These are phyloP conservation scores for Penicillium paradoxum DNA, from an alignment of 495 filamentous ascomycete genomes.

Conservation along the genomic window DNA sequence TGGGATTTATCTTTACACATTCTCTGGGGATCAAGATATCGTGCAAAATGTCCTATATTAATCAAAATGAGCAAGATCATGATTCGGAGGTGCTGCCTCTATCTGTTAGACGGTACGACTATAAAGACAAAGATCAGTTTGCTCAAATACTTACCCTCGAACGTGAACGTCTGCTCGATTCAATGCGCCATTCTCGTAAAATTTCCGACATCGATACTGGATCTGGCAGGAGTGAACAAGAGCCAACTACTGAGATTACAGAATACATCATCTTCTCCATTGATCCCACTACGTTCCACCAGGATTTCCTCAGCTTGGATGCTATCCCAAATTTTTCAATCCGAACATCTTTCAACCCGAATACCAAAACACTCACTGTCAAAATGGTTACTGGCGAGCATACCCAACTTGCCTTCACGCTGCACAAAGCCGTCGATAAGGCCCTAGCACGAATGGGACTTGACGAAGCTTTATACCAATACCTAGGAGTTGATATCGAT, in stretches of 20 bases:
- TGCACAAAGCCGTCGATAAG: background rate
- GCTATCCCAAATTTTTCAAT: background rate
- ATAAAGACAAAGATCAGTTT: background rate
- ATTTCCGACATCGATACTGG: background rate
- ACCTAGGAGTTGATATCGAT: background rate
- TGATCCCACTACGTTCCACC: background rate
- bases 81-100: slow-evolving; percentile 4
- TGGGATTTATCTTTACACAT: background rate
- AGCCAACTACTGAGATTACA: background rate
- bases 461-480: background rate
- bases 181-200: background rate
- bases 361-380: slow-evolving; percentile 1
- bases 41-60: background rate
- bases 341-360: slow-evolving; percentile 2
- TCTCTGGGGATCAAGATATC: background rate
- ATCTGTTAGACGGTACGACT: slow-evolving; percentile 4
- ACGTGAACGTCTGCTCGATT: slow-evolving; percentile 3
- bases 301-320: slow-evolving; percentile 1
- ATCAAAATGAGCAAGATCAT: background rate
- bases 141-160: background rate
- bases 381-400: slow-evolving; percentile 3
- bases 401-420: background rate
- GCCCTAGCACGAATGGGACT: slow-evolving; percentile 3
- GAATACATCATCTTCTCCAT: slow-evolving; percentile 8
- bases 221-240: background rate